Conservation (phyloP, 805 yeast genomes). For the Lachancea sp. region DNA sequence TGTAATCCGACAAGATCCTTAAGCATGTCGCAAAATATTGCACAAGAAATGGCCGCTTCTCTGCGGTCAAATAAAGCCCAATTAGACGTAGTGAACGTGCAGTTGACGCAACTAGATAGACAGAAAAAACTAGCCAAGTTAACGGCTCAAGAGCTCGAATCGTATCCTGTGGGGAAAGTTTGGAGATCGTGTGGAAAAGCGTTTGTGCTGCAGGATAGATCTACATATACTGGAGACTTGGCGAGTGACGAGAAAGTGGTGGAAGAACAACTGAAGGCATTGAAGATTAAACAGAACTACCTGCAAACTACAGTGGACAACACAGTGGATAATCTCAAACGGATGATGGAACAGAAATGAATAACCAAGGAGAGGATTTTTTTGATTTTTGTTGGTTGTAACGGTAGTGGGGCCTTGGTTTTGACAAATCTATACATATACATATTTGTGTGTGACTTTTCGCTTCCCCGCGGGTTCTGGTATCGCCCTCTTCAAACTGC, state of each 20-base stretch:
- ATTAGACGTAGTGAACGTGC: slow-evolving; percentile 26
- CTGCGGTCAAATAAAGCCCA: slow-evolving; percentile 27
- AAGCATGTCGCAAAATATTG: slow-evolving; percentile 7
- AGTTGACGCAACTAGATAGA: slow-evolving; percentile 25
- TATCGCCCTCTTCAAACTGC: slow-evolving; percentile 59
- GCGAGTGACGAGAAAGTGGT: slow-evolving; percentile 46
- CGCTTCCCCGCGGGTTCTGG: no score
- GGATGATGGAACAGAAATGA: slow-evolving; percentile 8
- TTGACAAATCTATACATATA: neutral
- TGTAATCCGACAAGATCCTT: neutral
- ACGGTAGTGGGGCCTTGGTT: no score
- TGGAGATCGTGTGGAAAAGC: slow-evolving; percentile 87
- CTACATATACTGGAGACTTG: slow-evolving; percentile 44
- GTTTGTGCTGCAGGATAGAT: slow-evolving; percentile 39
- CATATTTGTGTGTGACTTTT: neutral
- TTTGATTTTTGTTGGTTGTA: no score
- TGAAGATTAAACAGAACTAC: slow-evolving; percentile 65
- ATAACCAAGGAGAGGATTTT: no score
- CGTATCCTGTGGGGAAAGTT: slow-evolving; percentile 45
- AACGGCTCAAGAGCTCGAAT: slow-evolving; percentile 51
- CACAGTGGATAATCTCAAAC: slow-evolving; percentile 53
- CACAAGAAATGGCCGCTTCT: slow-evolving; percentile 23
- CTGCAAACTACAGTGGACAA: slow-evolving; percentile 72
- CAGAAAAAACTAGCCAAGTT: slow-evolving; percentile 44
- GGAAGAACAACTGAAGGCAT: slow-evolving; percentile 51